Evolutionary conservation across 345 rosid species (phyloP).

Genomic region (Euphorbia tirucalli): DNA sequence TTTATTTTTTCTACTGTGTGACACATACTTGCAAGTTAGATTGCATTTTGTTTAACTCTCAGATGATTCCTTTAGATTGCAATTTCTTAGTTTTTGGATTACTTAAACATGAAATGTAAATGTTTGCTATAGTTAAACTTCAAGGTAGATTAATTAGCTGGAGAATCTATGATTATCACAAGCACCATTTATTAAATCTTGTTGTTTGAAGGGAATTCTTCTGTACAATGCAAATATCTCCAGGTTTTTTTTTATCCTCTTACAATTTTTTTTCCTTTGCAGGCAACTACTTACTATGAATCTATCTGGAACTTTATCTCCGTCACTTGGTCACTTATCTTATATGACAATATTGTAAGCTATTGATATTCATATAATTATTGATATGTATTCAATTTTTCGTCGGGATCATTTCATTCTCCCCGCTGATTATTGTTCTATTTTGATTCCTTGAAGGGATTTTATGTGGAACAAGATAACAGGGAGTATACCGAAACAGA

Average conservation of each 20-base stretch:
- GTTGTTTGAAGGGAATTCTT: not conserved
- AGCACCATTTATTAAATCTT: not conserved
- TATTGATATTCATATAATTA: not conserved
- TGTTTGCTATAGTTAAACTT: not conserved
- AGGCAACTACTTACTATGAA: slow-evolving; percentile 81
- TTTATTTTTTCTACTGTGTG: not conserved
- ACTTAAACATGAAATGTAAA: not conserved
- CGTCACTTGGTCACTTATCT: slow-evolving; percentile 69
- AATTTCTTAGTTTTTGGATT: not conserved
- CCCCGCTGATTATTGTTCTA: slow-evolving; percentile 16
- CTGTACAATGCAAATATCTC: not conserved
- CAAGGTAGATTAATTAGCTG: not conserved
- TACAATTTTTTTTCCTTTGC: slow-evolving; percentile 21
- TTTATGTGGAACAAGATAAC: slow-evolving; percentile 90
- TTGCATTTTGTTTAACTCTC: not conserved
- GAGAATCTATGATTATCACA: not conserved
- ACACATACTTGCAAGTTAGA: not conserved
- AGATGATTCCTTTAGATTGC: not conserved
- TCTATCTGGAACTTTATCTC: slow-evolving; percentile 76
- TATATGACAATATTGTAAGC: slow-evolving; percentile 61
- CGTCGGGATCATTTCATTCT: not conserved
- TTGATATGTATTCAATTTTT: not conserved
- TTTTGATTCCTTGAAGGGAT: slow-evolving; percentile 50
- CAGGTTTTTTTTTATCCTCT: not conserved
- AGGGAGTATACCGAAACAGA: slow-evolving; percentile 88